Evolutionary conservation across 2,329 filamentous ascomycete species (phyloP).

Genomic region (Plectosphaerella sp.): DNA sequence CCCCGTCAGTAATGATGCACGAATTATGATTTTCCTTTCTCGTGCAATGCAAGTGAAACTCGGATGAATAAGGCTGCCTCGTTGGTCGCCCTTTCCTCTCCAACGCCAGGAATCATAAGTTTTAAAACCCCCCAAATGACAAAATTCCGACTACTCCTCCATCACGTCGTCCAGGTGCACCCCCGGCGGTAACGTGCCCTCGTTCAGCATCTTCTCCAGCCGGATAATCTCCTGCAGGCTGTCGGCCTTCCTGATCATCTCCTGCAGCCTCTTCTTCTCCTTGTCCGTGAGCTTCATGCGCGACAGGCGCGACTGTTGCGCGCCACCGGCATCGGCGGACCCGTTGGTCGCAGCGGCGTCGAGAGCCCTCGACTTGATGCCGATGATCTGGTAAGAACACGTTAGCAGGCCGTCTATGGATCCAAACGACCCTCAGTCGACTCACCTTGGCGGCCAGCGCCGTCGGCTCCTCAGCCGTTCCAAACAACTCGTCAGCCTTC

Average conservation of each 20-base stretch:
- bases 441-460: slow-evolving; percentile 68
- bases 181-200: slow-evolving; percentile 76
- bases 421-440: neutral
- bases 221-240: slow-evolving; percentile 85
- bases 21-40: too few relatives aligned
- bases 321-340: slow-evolving; percentile 22
- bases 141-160: slow-evolving; percentile 46
- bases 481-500: slow-evolving; percentile 77
- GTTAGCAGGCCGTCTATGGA: slow-evolving; percentile 2
- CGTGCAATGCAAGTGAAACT: too few relatives aligned
- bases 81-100: neutral
- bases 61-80: neutral
- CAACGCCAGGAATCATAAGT: neutral
- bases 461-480: slow-evolving; percentile 71
- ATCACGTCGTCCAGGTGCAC: slow-evolving; percentile 53
- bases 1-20: neutral
- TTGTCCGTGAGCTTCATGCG: slow-evolving; percentile 81
- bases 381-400: slow-evolving; percentile 61
- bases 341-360: slow-evolving; percentile 48
- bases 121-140: neutral
- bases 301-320: slow-evolving; percentile 58
- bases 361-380: slow-evolving; percentile 74
- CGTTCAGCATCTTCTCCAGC: slow-evolving; percentile 86
- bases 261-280: slow-evolving; percentile 81
- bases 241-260: slow-evolving; percentile 82